These are phyloP conservation scores for Heliocybe sulcata DNA, from an alignment of 1,284 basidiomycete genomes.

Conservation along the genomic window DNA sequence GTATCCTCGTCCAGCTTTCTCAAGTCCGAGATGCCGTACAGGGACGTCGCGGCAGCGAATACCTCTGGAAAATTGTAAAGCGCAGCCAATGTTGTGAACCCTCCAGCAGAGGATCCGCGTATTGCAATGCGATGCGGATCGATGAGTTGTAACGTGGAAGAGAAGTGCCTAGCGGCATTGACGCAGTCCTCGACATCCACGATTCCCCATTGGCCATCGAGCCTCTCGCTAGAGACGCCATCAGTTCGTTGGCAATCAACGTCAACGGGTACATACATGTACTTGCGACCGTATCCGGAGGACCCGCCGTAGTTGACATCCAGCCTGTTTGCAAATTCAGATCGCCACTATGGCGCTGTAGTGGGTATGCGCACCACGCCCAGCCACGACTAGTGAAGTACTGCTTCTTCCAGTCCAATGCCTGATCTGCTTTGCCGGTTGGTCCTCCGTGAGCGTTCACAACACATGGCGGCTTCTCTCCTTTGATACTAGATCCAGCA, in stretches of 20 bases:
- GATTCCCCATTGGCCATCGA: slow-evolving; percentile 60
- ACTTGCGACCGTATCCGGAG: slow-evolving; percentile 56
- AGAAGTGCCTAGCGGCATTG: slow-evolving; percentile 39
- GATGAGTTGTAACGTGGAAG: slow-evolving; percentile 36
- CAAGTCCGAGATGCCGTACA: slow-evolving; percentile 41
- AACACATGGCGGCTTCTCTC: slow-evolving; percentile 59
- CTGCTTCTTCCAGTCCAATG: slow-evolving; percentile 43
- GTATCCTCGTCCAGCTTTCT: slow-evolving; percentile 32
- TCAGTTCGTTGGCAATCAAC: background rate
- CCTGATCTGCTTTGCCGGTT: slow-evolving; percentile 36
- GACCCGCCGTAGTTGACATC: slow-evolving; percentile 69
- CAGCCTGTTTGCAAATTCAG: slow-evolving; percentile 32
- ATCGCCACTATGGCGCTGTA: background rate
- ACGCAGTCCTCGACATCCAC: slow-evolving; percentile 60
- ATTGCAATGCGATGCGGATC: slow-evolving; percentile 53
- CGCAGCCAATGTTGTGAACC: slow-evolving; percentile 39
- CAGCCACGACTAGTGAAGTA: slow-evolving; percentile 66
- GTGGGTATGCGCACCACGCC: slow-evolving; percentile 37
- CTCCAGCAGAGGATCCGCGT: slow-evolving; percentile 42
- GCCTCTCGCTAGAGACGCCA: slow-evolving; percentile 33
- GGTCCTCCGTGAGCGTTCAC: slow-evolving; percentile 65
- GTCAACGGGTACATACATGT: slow-evolving; percentile 28
- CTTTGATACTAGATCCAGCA: slow-evolving; percentile 31
- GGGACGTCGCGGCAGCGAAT: slow-evolving; percentile 34
- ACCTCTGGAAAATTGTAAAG: slow-evolving; percentile 21